Evolutionary conservation across 441 rosid species (phyloP).

Genomic region (Eruca vesicaria): DNA sequence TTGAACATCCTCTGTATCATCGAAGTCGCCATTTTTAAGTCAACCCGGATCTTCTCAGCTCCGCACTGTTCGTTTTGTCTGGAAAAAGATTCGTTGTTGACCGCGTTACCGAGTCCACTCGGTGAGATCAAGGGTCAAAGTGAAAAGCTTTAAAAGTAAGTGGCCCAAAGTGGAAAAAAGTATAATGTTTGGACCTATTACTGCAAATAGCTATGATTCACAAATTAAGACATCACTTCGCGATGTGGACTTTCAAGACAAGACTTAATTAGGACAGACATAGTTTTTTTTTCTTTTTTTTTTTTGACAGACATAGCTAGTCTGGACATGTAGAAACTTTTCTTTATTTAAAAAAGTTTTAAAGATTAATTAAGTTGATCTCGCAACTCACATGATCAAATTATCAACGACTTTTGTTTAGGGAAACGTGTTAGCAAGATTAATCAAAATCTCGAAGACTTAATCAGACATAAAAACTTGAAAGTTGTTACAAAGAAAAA

Average conservation of each 20-base stretch:
- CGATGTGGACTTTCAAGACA: not conserved
- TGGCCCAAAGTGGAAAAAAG: not conserved
- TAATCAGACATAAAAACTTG: too few relatives aligned
- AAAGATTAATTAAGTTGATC: not conserved
- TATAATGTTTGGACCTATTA: not conserved
- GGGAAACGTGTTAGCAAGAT: not conserved
- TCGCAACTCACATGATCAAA: not conserved
- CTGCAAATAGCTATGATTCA: not conserved
- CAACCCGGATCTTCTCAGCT: not conserved
- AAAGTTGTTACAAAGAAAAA: too few relatives aligned
- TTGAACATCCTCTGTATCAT: conserved; percentile 60
- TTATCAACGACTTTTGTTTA: not conserved
- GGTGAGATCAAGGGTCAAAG: not conserved
- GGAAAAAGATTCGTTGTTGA: conserved; percentile 5
- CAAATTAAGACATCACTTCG: not conserved
- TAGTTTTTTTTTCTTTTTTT: too few relatives aligned
- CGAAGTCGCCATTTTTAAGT: conserved; percentile 45
- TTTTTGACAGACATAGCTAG: too few relatives aligned
- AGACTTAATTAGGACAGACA: not conserved
- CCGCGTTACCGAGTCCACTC: conserved; percentile 16
- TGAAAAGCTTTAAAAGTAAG: not conserved
- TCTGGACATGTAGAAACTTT: not conserved
- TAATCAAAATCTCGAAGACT: not conserved
- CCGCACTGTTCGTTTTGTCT: not conserved
- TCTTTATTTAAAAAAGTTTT: too few relatives aligned